phyloP scores from a whole-genome alignment of 106 monocot species.

The Dioscorea dumetorum region DNA sequence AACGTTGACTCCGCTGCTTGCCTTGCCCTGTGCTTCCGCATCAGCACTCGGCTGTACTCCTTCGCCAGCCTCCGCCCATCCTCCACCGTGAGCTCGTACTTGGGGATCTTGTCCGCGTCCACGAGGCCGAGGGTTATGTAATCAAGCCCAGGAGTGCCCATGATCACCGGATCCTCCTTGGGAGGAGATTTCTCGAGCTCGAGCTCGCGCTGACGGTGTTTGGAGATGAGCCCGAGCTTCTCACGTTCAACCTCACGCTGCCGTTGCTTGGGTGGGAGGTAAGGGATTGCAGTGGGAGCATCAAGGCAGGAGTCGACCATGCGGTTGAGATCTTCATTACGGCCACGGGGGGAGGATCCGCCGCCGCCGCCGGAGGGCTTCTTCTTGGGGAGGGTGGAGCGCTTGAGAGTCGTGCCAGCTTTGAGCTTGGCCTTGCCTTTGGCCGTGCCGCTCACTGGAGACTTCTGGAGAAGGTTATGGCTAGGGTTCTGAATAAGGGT shows the following conservation, averaged over 20 bases:
- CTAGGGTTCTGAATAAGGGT: not conserved
- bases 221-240: slow-evolving; percentile 80
- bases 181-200: slow-evolving; percentile 30
- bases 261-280: slow-evolving; percentile 57
- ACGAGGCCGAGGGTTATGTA: slow-evolving; percentile 58
- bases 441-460: slow-evolving; percentile 79
- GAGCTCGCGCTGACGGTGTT: slow-evolving; percentile 68
- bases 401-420: slow-evolving; percentile 51
- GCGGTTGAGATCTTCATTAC: slow-evolving; percentile 21
- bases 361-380: slow-evolving; percentile 28
- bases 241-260: slow-evolving; percentile 72
- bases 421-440: slow-evolving; percentile 98
- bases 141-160: slow-evolving; percentile 79
- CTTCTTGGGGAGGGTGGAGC: slow-evolving; percentile 51
- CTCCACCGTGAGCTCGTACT: slow-evolving; percentile 77
- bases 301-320: slow-evolving; percentile 60
- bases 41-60: slow-evolving; percentile 83
- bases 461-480: slow-evolving; percentile 23
- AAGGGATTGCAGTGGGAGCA: slow-evolving; percentile 58
- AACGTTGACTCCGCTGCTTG: slow-evolving; percentile 60
- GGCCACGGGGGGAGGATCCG: slow-evolving; percentile 9
- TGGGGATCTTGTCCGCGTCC: slow-evolving; percentile 60
- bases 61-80: slow-evolving; percentile 83
- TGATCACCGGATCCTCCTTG: slow-evolving; percentile 29
- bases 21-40: slow-evolving; percentile 66